A percentile compares a stretch with the other conserved stretches of the same genome.
Conservation (phyloP, 495 filamentous ascomycete genomes). For the Thozetella sp. region DNA sequence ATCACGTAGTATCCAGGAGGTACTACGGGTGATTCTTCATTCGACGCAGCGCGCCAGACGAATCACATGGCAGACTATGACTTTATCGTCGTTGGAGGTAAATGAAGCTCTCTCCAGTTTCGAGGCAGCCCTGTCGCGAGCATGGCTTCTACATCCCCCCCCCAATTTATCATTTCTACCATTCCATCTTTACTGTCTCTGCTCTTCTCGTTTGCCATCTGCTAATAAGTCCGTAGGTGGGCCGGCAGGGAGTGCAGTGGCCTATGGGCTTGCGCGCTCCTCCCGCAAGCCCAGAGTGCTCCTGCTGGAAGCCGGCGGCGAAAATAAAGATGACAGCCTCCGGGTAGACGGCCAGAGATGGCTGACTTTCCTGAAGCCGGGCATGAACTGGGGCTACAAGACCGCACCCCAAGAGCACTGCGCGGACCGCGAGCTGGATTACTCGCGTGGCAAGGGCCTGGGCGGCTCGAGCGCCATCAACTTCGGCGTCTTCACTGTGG, state of each 20-base stretch:
- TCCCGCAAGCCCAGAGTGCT: slow-evolving; percentile 49
- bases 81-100: slow-evolving; percentile 59
- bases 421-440: slow-evolving; percentile 51
- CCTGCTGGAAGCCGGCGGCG: slow-evolving; percentile 59
- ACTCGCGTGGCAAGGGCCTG: slow-evolving; percentile 59
- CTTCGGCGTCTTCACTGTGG: slow-evolving; percentile 60
- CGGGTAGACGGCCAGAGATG: slow-evolving; percentile 56
- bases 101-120: slow-evolving; percentile 5
- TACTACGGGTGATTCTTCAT: too few relatives aligned
- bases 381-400: slow-evolving; percentile 63
- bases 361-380: slow-evolving; percentile 44
- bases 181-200: too few relatives aligned
- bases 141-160: too few relatives aligned
- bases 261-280: slow-evolving; percentile 45
- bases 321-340: slow-evolving; percentile 45
- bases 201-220: too few relatives aligned
- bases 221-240: too few relatives aligned
- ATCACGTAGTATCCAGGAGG: too few relatives aligned
- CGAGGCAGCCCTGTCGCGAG: too few relatives aligned
- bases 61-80: slow-evolving; percentile 37
- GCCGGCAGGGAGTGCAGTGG: slow-evolving; percentile 54
- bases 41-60: too few relatives aligned
- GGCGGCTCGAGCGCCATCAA: slow-evolving; percentile 67
- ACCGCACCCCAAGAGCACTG: slow-evolving; percentile 56
- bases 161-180: too few relatives aligned